Base-by-base conservation (phyloP, 1,284 basidiomycete genomes). In the Apiotrichum akiyoshidainum region DNA sequence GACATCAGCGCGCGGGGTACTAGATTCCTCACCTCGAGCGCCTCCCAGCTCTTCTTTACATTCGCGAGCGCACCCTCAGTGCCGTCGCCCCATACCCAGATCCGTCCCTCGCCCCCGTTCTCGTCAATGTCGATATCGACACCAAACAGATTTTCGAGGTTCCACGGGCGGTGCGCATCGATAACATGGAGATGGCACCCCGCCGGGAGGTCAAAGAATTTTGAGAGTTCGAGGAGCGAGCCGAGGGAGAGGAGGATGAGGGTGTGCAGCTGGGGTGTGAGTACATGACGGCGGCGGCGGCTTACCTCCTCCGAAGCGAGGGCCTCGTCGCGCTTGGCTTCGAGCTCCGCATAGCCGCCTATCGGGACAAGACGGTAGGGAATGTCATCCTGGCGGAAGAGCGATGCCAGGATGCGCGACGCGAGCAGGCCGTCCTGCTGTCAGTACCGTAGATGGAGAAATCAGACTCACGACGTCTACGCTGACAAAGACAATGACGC, bases 171-270 rank as follows among this genome's bases (percentile, higher is more conserved):
- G 54, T 88, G 86, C 10, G 93, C 91, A 77, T 99, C 96, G 76
- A 99, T 90, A 68, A 99, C 86, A 79, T 99, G 96, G 34, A 93
- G 84, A 19, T 83, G 85, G 87, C 80, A 64, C 70, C 69, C 65
- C 39, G 56, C 65, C 42, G 70, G 73, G 0, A 78, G 66, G 1
- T 73, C 68, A 59, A 82, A 81, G 64, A 79, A 80, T n/a, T 75
- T 66, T 1, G 90, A 84, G 9, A 99, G 81, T 64, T 95, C 90
- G 39, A 93, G 83, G 52, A 95, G 85, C 1, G 88, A 87, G 45
- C 96, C 96, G 77, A 99, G 89, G 67, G 97, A 97, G 51, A 99
- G 78, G 46, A 99, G 83, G 53, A 99, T 86, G 50, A 99, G 83
- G 0, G 92, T 92, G 68, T 92, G 90, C 26, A 99, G 82, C 90